phyloP scores from a whole-genome alignment of 768 basidiomycete species.

The Calocera viscosa region DNA sequence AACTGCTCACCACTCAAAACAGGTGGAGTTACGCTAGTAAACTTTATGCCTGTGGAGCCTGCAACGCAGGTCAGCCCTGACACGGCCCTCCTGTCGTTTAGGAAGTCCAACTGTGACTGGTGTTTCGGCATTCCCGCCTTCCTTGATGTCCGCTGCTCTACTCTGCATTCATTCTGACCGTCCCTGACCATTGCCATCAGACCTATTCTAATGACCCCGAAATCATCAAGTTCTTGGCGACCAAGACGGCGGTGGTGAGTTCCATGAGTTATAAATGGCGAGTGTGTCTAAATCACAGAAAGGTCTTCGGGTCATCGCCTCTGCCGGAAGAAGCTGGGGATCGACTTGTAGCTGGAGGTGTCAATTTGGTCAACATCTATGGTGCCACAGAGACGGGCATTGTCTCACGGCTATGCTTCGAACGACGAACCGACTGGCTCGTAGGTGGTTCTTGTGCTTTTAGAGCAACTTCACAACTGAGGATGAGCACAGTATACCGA shows the following conservation, averaged over 20 bases:
- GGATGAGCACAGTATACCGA: not conserved
- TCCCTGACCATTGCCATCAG: constrained; percentile 11
- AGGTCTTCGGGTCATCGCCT: constrained; percentile 25
- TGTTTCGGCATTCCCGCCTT: constrained; percentile 26
- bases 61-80: constrained; percentile 25
- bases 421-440: not conserved
- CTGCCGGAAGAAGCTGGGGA: constrained; percentile 22
- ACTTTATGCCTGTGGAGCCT: constrained; percentile 25
- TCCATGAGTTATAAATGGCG: not conserved
- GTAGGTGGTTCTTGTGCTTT: not conserved
- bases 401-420: not conserved
- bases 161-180: not conserved
- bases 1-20: not conserved
- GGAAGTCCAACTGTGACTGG: constrained; percentile 20
- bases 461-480: not conserved
- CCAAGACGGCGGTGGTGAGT: constrained; percentile 20
- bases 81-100: constrained; percentile 22
- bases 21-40: constrained; percentile 17
- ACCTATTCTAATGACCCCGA: constrained; percentile 20
- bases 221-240: constrained; percentile 19
- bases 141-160: constrained; percentile 22
- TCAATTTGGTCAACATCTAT: constrained; percentile 15
- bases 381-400: constrained; percentile 7
- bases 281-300: not conserved
- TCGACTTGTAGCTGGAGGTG: constrained; percentile 18